Evolutionary conservation across 305 asterid species (phyloP).

Genomic region (Solanum hybrid): DNA sequence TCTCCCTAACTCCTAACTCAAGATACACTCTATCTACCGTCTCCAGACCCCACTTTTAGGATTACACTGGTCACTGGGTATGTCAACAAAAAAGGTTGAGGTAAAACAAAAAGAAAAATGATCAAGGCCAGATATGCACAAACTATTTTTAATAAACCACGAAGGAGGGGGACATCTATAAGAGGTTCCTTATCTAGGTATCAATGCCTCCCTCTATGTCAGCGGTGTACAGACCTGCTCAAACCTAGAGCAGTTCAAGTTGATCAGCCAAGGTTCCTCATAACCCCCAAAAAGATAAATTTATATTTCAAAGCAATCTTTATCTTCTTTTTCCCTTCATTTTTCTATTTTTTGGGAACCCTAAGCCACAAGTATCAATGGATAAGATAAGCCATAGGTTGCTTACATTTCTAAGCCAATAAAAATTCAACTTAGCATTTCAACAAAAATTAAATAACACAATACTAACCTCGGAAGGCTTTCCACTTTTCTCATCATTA

Average conservation of each 20-base stretch:
- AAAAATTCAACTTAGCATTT: background rate
- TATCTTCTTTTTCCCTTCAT: too few relatives aligned
- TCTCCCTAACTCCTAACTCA: background rate
- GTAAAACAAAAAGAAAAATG: background rate
- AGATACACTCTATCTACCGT: background rate
- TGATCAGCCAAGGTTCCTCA: too few relatives aligned
- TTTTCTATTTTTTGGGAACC: background rate
- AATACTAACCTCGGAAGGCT: constrained; percentile 36
- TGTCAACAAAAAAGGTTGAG: background rate
- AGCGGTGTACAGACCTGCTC: background rate
- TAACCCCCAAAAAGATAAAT: too few relatives aligned
- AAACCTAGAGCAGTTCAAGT: background rate
- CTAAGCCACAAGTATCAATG: background rate
- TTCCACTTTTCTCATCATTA: constrained; percentile 61
- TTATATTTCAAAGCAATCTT: too few relatives aligned
- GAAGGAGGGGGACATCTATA: background rate
- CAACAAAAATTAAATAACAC: background rate
- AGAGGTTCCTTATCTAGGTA: background rate
- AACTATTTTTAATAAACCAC: background rate
- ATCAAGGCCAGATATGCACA: background rate
- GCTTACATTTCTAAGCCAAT: background rate
- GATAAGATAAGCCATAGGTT: background rate
- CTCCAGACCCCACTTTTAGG: background rate
- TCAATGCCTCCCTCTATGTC: background rate
- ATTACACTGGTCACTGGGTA: background rate